Evolutionary conservation across 2,329 filamentous ascomycete species (phyloP), one percentile per base, ranked within the genome.

Genomic region (Venturiaceae sp.): DNA sequence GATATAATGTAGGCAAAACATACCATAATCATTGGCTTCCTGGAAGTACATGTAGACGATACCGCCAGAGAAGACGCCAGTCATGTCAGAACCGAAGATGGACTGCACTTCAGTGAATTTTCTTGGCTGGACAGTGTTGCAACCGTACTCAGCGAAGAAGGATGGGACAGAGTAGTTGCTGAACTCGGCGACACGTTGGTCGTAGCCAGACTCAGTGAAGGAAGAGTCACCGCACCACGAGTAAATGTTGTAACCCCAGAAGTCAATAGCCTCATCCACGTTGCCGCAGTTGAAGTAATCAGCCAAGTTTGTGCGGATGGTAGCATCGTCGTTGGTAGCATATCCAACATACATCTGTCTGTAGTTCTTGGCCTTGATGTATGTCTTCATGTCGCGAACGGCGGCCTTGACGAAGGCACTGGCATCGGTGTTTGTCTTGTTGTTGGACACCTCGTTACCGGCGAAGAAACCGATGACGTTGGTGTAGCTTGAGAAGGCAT

Each of bases 211-310:
- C 60, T 80, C 70, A 36, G 79, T 69, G 77, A 87, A 94, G 67
- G 79, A 83, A 69, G 89, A 95, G 66, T 92, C 74, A 65, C 92
- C 94, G 72, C 94, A 99, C 94, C 94, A 99, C 57, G 92, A 95
- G 82, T 99, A 99, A 77, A 97, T 96, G 81, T 99, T 99, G 86
- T 97, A 97, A 60, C 94, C 94, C 89, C 92, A 99, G 80, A 95
- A 97, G 75, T 99, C 94, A 64, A 97, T 96, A 61, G 87, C 73
- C 68, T 75, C 74, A 8, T 78, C 76, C 34, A 78, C 70, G 61
- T 83, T 73, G 61, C 92, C 89, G 71, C 94, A 99, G 81, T 96
- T 92, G 78, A 99, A 96, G 82, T 95, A 99, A 71, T 90, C 78
- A 65, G 90, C 89, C 69, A 97, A 84, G 67, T 90, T 79, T 64